These are phyloP conservation scores for Polyrhizophydium stewartii DNA, from an alignment of 371 early-diverging fungal species.

Conservation along the genomic window DNA sequence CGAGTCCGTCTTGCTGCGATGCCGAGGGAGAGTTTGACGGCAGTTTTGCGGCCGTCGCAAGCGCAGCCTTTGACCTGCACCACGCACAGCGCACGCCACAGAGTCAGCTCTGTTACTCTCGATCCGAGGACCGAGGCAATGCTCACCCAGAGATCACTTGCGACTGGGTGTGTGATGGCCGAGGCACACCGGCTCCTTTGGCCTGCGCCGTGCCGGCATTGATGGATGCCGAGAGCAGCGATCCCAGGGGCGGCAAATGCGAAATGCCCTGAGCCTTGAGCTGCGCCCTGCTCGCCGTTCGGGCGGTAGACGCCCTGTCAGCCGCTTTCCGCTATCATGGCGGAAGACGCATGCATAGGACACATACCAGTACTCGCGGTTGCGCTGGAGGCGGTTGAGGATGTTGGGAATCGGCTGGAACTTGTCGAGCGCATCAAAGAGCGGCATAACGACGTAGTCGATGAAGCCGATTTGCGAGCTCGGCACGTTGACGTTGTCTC, in stretches of 20 bases:
- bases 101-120: no score
- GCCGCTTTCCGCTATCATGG: not conserved
- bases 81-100: no score
- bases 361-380: conserved; percentile 38
- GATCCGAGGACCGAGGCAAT: no score
- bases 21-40: no score
- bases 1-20: no score
- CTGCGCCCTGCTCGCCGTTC: not conserved
- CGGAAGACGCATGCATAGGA: not conserved
- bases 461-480: conserved; percentile 48
- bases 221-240: not conserved
- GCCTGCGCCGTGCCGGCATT: not conserved
- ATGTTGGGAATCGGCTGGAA: conserved; percentile 32
- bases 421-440: conserved; percentile 42
- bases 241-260: not conserved
- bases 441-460: conserved; percentile 43
- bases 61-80: no score
- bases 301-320: not conserved
- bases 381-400: conserved; percentile 20
- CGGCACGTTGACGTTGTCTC: conserved; percentile 32
- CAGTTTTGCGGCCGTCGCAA: no score
- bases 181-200: not conserved
- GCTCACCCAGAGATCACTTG: not conserved
- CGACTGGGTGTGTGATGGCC: not conserved
- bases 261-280: not conserved